Evolutionary conservation across 768 basidiomycete species (phyloP).

Genomic region (Trametes cinnabarina): DNA sequence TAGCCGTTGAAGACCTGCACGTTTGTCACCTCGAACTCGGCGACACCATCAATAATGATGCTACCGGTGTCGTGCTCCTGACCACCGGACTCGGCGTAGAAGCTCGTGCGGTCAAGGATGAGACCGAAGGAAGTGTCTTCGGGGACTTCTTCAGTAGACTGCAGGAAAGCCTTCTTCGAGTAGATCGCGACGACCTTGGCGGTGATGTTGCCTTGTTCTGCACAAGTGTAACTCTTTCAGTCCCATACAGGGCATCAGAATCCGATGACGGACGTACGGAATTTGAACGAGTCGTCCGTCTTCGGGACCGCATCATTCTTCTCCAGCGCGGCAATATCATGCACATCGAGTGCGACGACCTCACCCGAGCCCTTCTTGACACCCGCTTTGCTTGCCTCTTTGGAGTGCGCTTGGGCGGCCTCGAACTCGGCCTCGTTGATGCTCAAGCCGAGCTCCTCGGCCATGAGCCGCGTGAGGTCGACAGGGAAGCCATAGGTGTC

Average conservation of each 20-base stretch:
- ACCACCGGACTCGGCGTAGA: conserved; percentile 97
- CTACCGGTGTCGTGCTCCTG: conserved; percentile 97
- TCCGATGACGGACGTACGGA: conserved; percentile 51
- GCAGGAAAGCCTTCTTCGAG: conserved; percentile 70
- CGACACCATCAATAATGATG: conserved; percentile 86
- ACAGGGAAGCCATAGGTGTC: conserved; percentile 99
- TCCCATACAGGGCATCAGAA: not conserved
- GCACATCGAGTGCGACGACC: conserved; percentile 90
- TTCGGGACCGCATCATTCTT: conserved; percentile 75
- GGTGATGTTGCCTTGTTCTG: conserved; percentile 75
- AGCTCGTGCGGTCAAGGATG: conserved; percentile 88
- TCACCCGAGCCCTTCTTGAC: conserved; percentile 66
- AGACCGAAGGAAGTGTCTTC: conserved; percentile 75
- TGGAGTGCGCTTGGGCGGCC: conserved; percentile 81
- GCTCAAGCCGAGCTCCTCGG: conserved; percentile 81
- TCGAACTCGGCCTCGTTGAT: conserved; percentile 91
- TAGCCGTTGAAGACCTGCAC: conserved; percentile 96
- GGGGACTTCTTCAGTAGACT: conserved; percentile 65
- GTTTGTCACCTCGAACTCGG: conserved; percentile 91
- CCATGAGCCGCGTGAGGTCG: conserved; percentile 95
- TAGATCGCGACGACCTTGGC: conserved; percentile 83
- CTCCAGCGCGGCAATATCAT: conserved; percentile 87
- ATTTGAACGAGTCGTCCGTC: conserved; percentile 92
- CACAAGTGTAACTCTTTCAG: not conserved
- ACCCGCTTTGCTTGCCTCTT: conserved; percentile 86